Evolutionary conservation across 208 protist species (phyloP).

Genomic region (Leishmania turanica): DNA sequence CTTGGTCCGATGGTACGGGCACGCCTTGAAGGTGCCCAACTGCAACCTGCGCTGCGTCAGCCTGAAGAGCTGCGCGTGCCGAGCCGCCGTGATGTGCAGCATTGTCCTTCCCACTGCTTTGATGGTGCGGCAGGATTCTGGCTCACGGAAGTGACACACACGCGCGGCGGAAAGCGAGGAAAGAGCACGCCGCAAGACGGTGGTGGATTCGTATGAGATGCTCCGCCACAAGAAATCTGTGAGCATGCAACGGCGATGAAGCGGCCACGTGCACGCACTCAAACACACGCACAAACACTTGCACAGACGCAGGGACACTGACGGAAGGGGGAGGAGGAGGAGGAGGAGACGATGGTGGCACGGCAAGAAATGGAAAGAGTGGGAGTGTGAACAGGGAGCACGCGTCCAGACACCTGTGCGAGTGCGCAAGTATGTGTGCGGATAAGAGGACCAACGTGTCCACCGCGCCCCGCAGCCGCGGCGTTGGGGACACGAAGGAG

Average conservation of each 20-base stretch:
- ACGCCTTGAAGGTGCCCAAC: conserved; percentile 42
- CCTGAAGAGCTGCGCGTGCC: conserved; percentile 22
- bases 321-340: background rate
- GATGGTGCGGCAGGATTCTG: background rate
- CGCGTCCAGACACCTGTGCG: background rate
- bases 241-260: background rate
- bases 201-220: background rate
- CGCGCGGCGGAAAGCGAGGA: background rate
- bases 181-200: background rate
- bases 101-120: conserved; percentile 4
- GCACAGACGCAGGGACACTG: background rate
- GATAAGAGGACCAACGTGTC: background rate
- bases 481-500: background rate
- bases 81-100: conserved; percentile 34
- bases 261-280: background rate
- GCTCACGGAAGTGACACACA: background rate
- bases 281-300: background rate
- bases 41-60: conserved; percentile 22
- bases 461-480: background rate
- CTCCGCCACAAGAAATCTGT: background rate
- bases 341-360: too few relatives aligned
- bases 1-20: conserved; percentile 46
- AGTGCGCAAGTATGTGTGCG: background rate
- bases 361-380: background rate
- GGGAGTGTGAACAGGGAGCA: background rate